Conservation (phyloP, 192 early-diverging fungal species). For the Podila horticola region DNA sequence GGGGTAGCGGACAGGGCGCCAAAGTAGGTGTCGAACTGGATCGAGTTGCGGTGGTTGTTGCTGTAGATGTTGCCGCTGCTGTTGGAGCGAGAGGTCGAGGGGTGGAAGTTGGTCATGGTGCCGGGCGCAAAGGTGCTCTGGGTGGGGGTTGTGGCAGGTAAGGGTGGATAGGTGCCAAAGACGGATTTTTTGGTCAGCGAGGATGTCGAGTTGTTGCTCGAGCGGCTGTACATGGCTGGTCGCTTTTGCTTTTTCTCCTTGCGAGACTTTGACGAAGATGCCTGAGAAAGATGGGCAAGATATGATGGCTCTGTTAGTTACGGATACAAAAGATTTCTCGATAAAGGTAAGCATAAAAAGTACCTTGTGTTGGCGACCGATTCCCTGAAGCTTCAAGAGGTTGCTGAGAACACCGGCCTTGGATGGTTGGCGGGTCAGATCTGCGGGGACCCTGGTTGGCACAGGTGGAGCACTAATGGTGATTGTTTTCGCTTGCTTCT, state of each 20-base stretch:
- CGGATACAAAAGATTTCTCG: neutral
- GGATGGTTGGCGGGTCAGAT: slow-evolving; percentile 33
- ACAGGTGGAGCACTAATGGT: neutral
- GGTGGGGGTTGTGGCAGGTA: slow-evolving; percentile 4
- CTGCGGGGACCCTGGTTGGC: neutral
- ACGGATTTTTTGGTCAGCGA: slow-evolving; percentile 25
- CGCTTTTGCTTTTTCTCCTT: slow-evolving; percentile 19
- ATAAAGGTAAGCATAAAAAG: neutral
- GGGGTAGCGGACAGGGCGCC: slow-evolving; percentile 10
- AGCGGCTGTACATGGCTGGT: slow-evolving; percentile 20
- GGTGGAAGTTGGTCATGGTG: slow-evolving; percentile 31
- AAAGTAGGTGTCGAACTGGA: slow-evolving; percentile 25
- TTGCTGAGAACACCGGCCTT: slow-evolving; percentile 46
- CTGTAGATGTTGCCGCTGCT: neutral
- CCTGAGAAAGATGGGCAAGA: neutral
- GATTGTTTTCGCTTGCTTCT: neutral
- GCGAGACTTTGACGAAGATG: neutral
- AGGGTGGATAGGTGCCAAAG: slow-evolving; percentile 30
- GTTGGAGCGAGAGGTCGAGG: neutral
- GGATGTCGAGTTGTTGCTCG: slow-evolving; percentile 26
- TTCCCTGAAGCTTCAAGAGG: slow-evolving; percentile 32
- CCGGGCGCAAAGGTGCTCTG: neutral
- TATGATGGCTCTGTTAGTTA: neutral
- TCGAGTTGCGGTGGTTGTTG: slow-evolving; percentile 11
- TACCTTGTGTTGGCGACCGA: slow-evolving; percentile 24